Conservation (phyloP, 169 alveolate species). For the Amoebophrya sp. region DNA sequence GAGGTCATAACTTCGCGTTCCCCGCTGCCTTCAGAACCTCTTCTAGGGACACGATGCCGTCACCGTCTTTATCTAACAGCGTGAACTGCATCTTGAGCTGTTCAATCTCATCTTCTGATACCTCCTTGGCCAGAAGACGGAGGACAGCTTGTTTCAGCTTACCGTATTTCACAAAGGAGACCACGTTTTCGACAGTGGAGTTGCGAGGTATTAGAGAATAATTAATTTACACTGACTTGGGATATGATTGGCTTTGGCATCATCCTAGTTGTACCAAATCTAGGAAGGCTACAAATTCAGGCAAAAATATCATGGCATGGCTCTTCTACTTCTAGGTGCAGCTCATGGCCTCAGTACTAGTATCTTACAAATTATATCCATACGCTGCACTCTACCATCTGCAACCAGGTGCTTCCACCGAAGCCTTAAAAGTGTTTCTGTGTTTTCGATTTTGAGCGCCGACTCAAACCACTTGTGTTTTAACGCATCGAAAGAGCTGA, state of each 20-base stretch:
- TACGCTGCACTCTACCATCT: no score
- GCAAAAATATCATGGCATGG: no score
- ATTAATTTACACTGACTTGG: background rate
- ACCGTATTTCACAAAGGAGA: slow-evolving; percentile 37
- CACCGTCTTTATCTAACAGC: slow-evolving; percentile 51
- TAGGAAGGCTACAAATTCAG: no score
- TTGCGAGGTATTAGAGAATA: background rate
- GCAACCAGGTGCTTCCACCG: no score
- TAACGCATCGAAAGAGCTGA: background rate
- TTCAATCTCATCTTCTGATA: slow-evolving; percentile 41
- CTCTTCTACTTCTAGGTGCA: no score
- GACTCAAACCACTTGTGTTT: background rate
- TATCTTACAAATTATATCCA: no score
- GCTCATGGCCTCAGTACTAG: no score
- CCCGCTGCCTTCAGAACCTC: slow-evolving; percentile 39
- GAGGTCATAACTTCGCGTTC: background rate
- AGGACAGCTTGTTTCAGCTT: slow-evolving; percentile 49
- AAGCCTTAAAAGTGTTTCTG: no score
- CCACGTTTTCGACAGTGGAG: slow-evolving; percentile 47
- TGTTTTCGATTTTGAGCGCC: no score
- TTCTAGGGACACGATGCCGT: slow-evolving; percentile 50
- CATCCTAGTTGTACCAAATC: no score
- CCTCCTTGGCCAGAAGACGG: slow-evolving; percentile 50
- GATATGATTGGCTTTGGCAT: no score
- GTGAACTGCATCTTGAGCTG: slow-evolving; percentile 49